Percentiles rank a stretch among this genome's conserved stretches.
These are phyloP conservation scores for Flueggea neowawraea DNA, from an alignment of 441 rosid genomes.

Conservation along the genomic window DNA sequence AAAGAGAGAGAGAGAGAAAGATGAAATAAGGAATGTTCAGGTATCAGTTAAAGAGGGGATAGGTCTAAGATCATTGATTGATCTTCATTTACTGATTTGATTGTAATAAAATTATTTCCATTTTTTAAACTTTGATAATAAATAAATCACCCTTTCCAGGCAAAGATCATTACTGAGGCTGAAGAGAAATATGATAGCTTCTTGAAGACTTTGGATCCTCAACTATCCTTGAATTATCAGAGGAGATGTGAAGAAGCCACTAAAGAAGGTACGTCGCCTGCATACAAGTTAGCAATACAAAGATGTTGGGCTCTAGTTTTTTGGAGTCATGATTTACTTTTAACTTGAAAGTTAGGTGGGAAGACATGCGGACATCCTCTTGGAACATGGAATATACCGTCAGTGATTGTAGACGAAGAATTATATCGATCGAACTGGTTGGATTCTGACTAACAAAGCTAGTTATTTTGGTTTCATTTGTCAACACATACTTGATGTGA, in stretches of 20 bases:
- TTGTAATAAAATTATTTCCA: too few species aligned
- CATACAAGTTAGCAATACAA: background rate
- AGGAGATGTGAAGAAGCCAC: slow-evolving; percentile 88
- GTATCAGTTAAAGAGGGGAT: too few species aligned
- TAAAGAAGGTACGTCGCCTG: slow-evolving; percentile 50
- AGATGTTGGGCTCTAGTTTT: too few species aligned
- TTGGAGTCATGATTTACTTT: too few species aligned
- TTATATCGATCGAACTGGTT: slow-evolving; percentile 31
- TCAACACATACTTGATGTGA: too few species aligned
- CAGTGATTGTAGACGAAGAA: slow-evolving; percentile 62
- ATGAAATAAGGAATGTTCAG: too few species aligned
- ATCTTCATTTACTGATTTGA: too few species aligned
- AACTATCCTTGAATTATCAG: slow-evolving; percentile 50
- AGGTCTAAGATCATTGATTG: too few species aligned
- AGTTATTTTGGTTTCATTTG: background rate
- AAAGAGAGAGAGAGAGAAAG: too few species aligned
- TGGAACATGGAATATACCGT: slow-evolving; percentile 82
- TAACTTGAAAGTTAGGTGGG: slow-evolving; percentile 41
- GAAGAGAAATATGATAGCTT: slow-evolving; percentile 60
- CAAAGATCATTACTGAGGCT: slow-evolving; percentile 62
- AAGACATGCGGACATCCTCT: slow-evolving; percentile 48
- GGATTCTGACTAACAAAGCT: slow-evolving; percentile 1
- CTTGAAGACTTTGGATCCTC: slow-evolving; percentile 58
- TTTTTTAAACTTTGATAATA: too few species aligned
- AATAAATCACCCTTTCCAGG: slow-evolving; percentile 28